Evolutionary conservation across 345 rosid genomes (phyloP).

Genomic region (Syzygium jambos): DNA sequence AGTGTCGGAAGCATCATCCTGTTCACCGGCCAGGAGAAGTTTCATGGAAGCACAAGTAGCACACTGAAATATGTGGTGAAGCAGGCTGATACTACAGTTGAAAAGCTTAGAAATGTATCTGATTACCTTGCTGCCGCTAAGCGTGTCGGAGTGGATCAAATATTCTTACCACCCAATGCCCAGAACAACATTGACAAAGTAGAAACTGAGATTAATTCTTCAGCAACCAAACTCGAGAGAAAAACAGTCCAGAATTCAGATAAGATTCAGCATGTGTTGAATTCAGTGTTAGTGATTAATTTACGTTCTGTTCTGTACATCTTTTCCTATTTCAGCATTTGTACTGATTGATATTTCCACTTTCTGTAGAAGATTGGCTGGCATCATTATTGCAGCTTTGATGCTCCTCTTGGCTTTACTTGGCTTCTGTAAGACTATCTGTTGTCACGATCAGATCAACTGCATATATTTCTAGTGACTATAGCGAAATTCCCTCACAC

Average conservation of each 20-base stretch:
- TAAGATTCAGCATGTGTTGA: conserved; percentile 13
- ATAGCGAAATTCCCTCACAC: not conserved
- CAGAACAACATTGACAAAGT: conserved; percentile 14
- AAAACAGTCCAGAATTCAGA: conserved; percentile 21
- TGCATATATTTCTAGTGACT: not conserved
- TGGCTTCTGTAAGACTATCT: conserved; percentile 27
- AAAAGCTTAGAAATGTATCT: conserved; percentile 22
- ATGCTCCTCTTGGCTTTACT: conserved; percentile 34
- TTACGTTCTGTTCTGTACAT: not conserved
- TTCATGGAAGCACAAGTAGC: conserved; percentile 16
- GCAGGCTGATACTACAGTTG: conserved; percentile 22
- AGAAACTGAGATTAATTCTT: conserved; percentile 17
- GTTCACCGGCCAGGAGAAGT: conserved; percentile 28
- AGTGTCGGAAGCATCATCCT: conserved; percentile 26
- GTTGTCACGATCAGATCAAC: not conserved
- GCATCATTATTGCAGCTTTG: conserved; percentile 27
- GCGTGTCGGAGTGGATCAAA: conserved; percentile 7
- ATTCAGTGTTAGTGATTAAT: conserved; percentile 16
- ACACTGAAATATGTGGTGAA: conserved; percentile 30
- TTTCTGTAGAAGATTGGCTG: conserved; percentile 22
- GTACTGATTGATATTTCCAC: not conserved
- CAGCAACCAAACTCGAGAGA: conserved; percentile 11
- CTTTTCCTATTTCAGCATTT: not conserved
- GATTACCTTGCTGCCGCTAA: conserved; percentile 22
- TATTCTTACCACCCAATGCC: conserved; percentile 13